Conservation (phyloP, 2,329 filamentous ascomycete genomes). For the Alternaria sp. region DNA sequence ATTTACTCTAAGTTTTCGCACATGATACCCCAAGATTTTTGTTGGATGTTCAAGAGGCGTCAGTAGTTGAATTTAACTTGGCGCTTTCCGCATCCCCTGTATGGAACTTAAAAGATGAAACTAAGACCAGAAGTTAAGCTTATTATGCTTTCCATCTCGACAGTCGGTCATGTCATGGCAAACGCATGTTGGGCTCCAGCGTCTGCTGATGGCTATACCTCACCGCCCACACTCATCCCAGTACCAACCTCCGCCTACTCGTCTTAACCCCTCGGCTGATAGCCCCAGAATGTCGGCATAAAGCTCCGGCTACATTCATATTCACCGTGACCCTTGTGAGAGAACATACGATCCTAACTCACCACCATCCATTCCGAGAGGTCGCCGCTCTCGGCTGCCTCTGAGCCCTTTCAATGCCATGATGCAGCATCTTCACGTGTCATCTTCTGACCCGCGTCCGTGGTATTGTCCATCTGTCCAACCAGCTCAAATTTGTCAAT, state of each 20-base stretch:
- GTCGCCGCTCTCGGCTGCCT: not conserved
- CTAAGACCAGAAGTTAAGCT: not conserved
- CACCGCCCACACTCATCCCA: not conserved
- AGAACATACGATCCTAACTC: not conserved
- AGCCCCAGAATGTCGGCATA: not conserved
- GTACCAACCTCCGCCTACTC: not conserved
- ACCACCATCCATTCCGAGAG: not conserved
- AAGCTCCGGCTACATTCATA: not conserved
- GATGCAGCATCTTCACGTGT: not conserved
- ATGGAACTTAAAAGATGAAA: not conserved
- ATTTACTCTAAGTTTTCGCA: conserved; percentile 1
- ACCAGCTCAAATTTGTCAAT: not conserved
- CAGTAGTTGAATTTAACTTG: not conserved
- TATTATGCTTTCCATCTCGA: not conserved
- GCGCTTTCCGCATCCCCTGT: not conserved
- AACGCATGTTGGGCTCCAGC: too few relatives aligned
- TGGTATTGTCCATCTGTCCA: not conserved
- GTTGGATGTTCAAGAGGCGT: not conserved
- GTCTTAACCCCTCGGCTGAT: not conserved
- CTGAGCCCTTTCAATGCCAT: not conserved
- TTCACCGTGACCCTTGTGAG: not conserved
- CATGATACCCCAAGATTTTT: conserved; percentile 15
- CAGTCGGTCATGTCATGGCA: not conserved
- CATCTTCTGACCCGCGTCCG: not conserved
- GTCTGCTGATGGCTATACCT: not conserved